Percentiles rank a stretch among this genome's conserved stretches.
These are phyloP conservation scores for Pythium grandisporangium DNA, from an alignment of 352 stramenopile genomes.

Conservation along the genomic window DNA sequence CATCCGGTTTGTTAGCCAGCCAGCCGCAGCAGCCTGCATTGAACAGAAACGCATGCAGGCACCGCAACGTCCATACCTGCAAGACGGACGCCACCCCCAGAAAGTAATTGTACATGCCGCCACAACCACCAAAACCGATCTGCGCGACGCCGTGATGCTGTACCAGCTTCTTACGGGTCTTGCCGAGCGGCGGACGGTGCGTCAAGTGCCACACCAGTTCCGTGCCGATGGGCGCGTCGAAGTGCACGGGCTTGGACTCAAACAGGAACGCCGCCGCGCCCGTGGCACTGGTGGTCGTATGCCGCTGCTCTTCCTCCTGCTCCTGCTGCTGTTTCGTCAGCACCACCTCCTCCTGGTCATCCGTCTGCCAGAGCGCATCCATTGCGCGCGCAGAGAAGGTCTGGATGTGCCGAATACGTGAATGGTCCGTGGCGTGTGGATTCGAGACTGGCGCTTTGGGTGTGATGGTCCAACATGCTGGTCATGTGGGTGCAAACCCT, in stretches of 20 bases:
- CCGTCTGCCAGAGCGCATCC: slow-evolving; percentile 26
- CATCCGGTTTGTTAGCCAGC: too few species aligned
- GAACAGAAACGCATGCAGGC: neutral
- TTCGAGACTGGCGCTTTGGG: too few species aligned
- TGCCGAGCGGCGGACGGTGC: slow-evolving; percentile 11
- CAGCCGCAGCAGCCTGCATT: neutral
- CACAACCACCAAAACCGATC: slow-evolving; percentile 73
- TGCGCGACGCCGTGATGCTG: slow-evolving; percentile 48
- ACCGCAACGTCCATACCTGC: slow-evolving; percentile 23
- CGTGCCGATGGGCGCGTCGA: slow-evolving; percentile 7
- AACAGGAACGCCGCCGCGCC: slow-evolving; percentile 3
- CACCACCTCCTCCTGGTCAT: slow-evolving; percentile 15
- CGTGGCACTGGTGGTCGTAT: too few species aligned
- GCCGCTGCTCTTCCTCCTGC: too few species aligned
- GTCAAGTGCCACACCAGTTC: slow-evolving; percentile 25
- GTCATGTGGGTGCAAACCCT: too few species aligned
- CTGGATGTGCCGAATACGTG: too few species aligned
- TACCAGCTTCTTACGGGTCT: slow-evolving; percentile 39
- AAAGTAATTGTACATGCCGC: slow-evolving; percentile 86
- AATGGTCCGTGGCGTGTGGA: too few species aligned
- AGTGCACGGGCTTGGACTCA: slow-evolving; percentile 3
- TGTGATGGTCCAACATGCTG: too few species aligned
- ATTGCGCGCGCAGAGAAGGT: too few species aligned
- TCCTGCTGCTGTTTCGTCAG: slow-evolving; percentile 9
- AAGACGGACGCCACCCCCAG: slow-evolving; percentile 66